A percentile compares a stretch with the other conserved stretches of the same genome.
phyloP scores from a whole-genome alignment of 129 eudicot species.

The Chrysanthemum lavandulifolium region DNA sequence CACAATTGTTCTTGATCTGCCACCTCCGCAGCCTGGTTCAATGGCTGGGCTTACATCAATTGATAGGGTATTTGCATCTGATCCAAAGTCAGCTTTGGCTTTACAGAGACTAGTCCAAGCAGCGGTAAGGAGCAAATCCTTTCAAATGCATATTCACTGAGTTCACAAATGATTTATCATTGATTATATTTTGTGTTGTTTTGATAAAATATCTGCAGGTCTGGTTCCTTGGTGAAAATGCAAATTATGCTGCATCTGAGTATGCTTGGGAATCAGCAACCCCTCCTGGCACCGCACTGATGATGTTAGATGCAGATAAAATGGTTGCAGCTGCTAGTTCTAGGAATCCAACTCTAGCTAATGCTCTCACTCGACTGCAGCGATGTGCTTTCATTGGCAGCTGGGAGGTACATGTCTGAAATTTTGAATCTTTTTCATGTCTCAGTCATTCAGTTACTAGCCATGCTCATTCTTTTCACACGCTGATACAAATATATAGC shows the following conservation, averaged over 20 bases:
- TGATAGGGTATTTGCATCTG: conserved; percentile 83
- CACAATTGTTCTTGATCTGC: conserved; percentile 94
- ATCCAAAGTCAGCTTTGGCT: conserved; percentile 95
- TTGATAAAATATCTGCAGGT: conserved; percentile 48
- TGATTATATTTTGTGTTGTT: conserved; percentile 1
- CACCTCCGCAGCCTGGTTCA: conserved; percentile 97
- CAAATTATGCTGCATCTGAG: conserved; percentile 98
- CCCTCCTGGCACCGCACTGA: conserved; percentile 97
- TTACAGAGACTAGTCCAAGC: conserved; percentile 96
- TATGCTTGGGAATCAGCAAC: conserved; percentile 99
- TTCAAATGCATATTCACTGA: conserved; percentile 8
- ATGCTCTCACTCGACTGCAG: conserved; percentile 91
- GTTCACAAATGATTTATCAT: conserved; percentile 1
- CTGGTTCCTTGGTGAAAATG: conserved; percentile 99
- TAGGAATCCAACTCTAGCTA: conserved; percentile 87
- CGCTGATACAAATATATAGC: neutral
- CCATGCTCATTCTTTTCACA: neutral
- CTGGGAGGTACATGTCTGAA: conserved; percentile 71
- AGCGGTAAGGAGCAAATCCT: conserved; percentile 56
- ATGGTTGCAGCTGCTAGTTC: conserved; percentile 99
- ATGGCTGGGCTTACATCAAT: conserved; percentile 81
- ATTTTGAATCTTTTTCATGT: neutral
- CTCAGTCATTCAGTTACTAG: conserved; percentile 1
- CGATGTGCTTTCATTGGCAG: conserved; percentile 98
- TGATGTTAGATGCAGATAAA: conserved; percentile 99